phyloP scores from a whole-genome alignment of 768 basidiomycete species.

The Strobilomyces confusus region DNA sequence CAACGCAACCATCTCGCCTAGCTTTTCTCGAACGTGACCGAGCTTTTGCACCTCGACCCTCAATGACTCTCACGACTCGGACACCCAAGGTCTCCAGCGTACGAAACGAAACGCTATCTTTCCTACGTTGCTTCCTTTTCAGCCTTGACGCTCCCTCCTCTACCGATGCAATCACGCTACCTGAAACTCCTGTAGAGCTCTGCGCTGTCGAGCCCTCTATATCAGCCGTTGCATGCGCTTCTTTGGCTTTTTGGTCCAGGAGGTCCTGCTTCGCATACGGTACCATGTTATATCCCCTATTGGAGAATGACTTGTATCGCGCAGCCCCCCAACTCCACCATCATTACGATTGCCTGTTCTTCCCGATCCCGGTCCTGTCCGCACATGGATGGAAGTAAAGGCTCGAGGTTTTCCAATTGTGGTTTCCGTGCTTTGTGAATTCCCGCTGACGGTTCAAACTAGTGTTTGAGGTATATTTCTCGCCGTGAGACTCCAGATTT shows the following conservation, averaged over 20 bases:
- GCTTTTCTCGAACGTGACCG: no score
- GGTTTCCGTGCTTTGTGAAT: not conserved
- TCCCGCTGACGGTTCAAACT: not conserved
- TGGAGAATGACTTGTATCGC: slow-evolving; percentile 13
- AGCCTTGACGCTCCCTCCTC: not conserved
- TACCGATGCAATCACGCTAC: not conserved
- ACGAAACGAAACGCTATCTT: slow-evolving; percentile 20
- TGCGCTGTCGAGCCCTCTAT: slow-evolving; percentile 8
- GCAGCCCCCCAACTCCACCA: not conserved
- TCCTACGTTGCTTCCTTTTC: slow-evolving; percentile 27
- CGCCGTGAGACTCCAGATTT: not conserved
- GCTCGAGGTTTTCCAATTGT: not conserved
- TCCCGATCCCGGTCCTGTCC: not conserved
- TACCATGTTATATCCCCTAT: slow-evolving; percentile 20
- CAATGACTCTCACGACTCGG: slow-evolving; percentile 12
- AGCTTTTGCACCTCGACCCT: slow-evolving; percentile 11
- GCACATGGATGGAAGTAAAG: no score
- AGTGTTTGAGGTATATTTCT: not conserved
- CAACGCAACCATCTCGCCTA: no score
- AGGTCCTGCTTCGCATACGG: slow-evolving; percentile 14
- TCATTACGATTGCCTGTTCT: not conserved
- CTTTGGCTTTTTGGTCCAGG: slow-evolving; percentile 65
- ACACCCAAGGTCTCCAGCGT: not conserved
- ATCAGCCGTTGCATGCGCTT: slow-evolving; percentile 41
- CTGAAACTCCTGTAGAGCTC: slow-evolving; percentile 5